phyloP scores from a whole-genome alignment of 768 basidiomycete species.

The Russula sp. region DNA sequence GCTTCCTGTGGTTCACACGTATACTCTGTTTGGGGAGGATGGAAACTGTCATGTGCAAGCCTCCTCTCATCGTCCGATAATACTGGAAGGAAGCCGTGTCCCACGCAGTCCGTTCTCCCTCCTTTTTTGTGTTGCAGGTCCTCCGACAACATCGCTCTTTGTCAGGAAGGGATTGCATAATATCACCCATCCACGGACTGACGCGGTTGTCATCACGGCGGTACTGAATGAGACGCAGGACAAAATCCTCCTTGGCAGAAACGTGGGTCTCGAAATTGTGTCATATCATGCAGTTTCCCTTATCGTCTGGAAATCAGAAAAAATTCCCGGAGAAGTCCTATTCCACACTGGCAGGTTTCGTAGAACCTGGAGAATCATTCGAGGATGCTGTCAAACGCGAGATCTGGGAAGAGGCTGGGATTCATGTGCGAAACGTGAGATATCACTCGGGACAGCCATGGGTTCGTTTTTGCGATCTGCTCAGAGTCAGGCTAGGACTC shows the following conservation, averaged over 20 bases:
- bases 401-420: conserved; percentile 94
- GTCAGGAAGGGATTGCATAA: conserved; percentile 82
- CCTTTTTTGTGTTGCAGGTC: conserved; percentile 10
- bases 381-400: conserved; percentile 92
- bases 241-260: conserved; percentile 82
- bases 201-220: conserved; percentile 90
- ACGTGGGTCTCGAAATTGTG: conserved; percentile 47
- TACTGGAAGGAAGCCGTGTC: conserved; percentile 60
- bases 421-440: conserved; percentile 76
- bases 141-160: conserved; percentile 21
- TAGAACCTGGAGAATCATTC: conserved; percentile 91
- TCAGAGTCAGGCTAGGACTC: conserved; percentile 1
- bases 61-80: conserved; percentile 74
- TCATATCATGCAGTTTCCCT: conserved; percentile 3
- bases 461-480: conserved; percentile 45
- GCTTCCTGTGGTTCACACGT: conserved; percentile 78
- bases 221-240: conserved; percentile 77
- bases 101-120: conserved; percentile 54
- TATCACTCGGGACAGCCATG: conserved; percentile 89
- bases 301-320: conserved; percentile 42
- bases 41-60: conserved; percentile 84
- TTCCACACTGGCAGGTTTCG: conserved; percentile 89
- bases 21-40: conserved; percentile 91
- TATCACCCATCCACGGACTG: conserved; percentile 77
- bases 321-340: conserved; percentile 71